Base-by-base conservation (phyloP, 108 stramenopile genomes). In the Cylindrotheca closterium region DNA sequence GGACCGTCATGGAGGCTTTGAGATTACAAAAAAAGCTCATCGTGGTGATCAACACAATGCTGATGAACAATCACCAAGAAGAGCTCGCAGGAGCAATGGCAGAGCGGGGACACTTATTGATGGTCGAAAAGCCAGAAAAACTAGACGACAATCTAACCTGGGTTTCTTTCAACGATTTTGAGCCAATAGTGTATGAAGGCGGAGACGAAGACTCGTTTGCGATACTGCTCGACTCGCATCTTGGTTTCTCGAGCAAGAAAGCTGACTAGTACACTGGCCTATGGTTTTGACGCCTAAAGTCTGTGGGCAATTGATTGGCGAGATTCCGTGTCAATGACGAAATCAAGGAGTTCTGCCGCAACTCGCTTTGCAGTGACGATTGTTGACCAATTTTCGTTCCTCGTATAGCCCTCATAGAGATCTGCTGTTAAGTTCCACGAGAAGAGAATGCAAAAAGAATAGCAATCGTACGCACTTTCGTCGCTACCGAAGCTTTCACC, bases 11-110 rank as follows among this genome's bases (percentile, higher is more conserved):
- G 81, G 97, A 96, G 74, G 91, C 70, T 4, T 58, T 93, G 75
- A 19, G 64, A 57, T 46, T 71, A 52, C 34, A 67, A 30, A 75
- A 71, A 61, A 67, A 63, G 27, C 79, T 78, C 57, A 78, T 96
- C 12, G 96, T 94, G 3, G 93, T 95, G 0, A 93, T 96, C 50
- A 98, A 98, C 68, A 72, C 79, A 0, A 51, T 33, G 15, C 81
- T 98, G 24, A 98, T 98, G 97, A 77, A 97, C 83, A 95, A 96
- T 82, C 97, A 98, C 67, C 97, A 98, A 65, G 70, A 79, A 30
- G 97, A 98, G 69, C 71, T 98, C 17, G 97, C 97, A 2, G 65
- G 65, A 25, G 96, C 94, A 12, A 81, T 98, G 77, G 86, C 81
- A 30, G 67, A 55, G 47, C 60, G 88, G 21, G 67, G 61, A 4